Evolutionary conservation across 2,329 filamentous ascomycete genomes (phyloP), one percentile per base, ranked within the genome.

Genomic region (Aspergillus candidus): DNA sequence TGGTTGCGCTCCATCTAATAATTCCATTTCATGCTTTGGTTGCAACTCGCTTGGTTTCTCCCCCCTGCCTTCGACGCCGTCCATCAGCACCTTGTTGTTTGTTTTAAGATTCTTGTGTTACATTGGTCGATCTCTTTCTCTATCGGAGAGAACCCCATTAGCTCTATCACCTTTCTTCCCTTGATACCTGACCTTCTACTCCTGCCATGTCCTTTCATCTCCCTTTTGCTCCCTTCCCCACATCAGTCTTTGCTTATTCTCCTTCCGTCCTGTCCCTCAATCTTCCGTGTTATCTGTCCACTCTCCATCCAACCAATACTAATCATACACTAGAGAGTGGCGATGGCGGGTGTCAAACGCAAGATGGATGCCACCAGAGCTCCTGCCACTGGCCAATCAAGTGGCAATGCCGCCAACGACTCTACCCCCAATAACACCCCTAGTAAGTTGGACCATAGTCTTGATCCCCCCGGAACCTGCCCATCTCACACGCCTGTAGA

Each of bases 281-380:
- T 17, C 30, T 36, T 32, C 30, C 31, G 12, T 46, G 15, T 33
- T n/a, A 12, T 41, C 38, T 14, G 40, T 35, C 14, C 18, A 41
- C 22, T 43, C 14, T 35, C 32, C 22, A 10, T 27, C 6, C 18
- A 27, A 10, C 22, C 22, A 27, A 27, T 10, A 43, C 47, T 44
- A 22, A 48, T 39, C 35, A 39, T 30, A 32, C 29, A 36, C 40
- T 42, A 57, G 51, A 55, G 54, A 49, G 52, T 50, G 56, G 53
- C 51, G 44, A 68, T 68, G 65, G 62, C 61, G 50, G 65, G 63
- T 48, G 57, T 58, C 49, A 65, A 61, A 52, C 62, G 63, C 48
- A 65, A 59, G 44, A 49, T 56, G 40, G 58, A 58, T 39, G 54
- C 59, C 35, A 41, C 56, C 41, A 52, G 53, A 37, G 56, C 52